These are phyloP conservation scores for Teratosphaeria pseudoeucalypti DNA, from an alignment of 2,329 filamentous ascomycete species.

Conservation along the genomic window DNA sequence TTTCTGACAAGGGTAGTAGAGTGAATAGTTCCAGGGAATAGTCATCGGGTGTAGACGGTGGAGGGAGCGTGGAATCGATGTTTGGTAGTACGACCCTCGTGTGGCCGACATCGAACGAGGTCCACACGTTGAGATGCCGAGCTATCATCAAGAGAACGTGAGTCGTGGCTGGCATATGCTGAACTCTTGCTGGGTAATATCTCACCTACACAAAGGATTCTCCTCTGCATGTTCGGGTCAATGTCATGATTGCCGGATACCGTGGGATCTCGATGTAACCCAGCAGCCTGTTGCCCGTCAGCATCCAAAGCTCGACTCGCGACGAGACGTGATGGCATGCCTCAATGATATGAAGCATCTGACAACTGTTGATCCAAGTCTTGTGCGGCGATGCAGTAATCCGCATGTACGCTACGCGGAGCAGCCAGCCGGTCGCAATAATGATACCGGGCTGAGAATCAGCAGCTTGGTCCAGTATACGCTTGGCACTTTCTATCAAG, in stretches of 20 bases:
- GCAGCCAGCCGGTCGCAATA: conserved; percentile 38
- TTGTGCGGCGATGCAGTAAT: conserved; percentile 41
- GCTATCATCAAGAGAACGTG: conserved; percentile 17
- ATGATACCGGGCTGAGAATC: conserved; percentile 25
- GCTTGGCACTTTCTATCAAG: conserved; percentile 36
- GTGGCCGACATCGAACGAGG: conserved; percentile 45
- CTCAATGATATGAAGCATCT: conserved; percentile 45
- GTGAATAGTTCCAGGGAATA: conserved; percentile 37
- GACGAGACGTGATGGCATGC: conserved; percentile 18
- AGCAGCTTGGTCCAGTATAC: conserved; percentile 29
- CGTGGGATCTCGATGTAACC: conserved; percentile 14
- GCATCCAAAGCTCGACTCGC: background rate
- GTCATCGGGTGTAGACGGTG: conserved; percentile 27
- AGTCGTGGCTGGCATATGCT: background rate
- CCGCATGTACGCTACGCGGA: conserved; percentile 43
- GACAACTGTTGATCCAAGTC: conserved; percentile 47
- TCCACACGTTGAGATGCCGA: conserved; percentile 47
- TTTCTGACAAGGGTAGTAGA: conserved; percentile 40
- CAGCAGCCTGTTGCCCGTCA: conserved; percentile 19
- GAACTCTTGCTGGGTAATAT: background rate
- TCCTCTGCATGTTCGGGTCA: conserved; percentile 1
- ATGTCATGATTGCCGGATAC: conserved; percentile 16
- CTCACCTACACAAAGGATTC: conserved; percentile 29
- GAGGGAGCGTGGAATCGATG: conserved; percentile 27
- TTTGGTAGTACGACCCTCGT: conserved; percentile 39